Conservation (phyloP, 2,329 filamentous ascomycete genomes). For the Pseudogymnoascus sp. region DNA sequence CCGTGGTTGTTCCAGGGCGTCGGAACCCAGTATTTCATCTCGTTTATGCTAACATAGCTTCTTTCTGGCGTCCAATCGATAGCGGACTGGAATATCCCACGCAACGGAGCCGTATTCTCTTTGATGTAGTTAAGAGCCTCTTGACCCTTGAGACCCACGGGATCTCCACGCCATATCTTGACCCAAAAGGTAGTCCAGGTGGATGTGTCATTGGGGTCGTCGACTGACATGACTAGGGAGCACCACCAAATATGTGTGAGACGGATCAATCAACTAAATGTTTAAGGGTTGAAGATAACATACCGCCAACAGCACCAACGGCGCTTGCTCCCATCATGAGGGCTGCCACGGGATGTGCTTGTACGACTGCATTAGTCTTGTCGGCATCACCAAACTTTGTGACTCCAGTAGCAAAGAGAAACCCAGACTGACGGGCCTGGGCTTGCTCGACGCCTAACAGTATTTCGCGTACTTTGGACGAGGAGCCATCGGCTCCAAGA, state of each 20-base stretch:
- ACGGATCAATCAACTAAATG: neutral
- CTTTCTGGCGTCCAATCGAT: constrained; percentile 31
- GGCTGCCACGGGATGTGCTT: constrained; percentile 27
- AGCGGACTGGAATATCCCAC: constrained; percentile 28
- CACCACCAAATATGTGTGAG: neutral
- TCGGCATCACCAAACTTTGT: constrained; percentile 21
- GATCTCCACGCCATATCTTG: constrained; percentile 29
- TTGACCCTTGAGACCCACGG: constrained; percentile 26
- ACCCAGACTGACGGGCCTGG: constrained; percentile 20
- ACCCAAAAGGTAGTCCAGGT: constrained; percentile 31
- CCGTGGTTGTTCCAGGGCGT: constrained; percentile 21
- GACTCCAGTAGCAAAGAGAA: constrained; percentile 27
- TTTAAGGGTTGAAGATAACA: constrained; percentile 12
- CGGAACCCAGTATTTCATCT: constrained; percentile 32
- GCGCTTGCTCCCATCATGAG: constrained; percentile 26
- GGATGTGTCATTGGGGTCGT: constrained; percentile 21
- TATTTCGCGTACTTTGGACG: constrained; percentile 26
- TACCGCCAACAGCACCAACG: constrained; percentile 27
- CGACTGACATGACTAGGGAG: constrained; percentile 21
- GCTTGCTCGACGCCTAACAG: constrained; percentile 25
- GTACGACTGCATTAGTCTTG: constrained; percentile 23
- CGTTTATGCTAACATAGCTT: constrained; percentile 27
- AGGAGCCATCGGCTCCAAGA: constrained; percentile 29
- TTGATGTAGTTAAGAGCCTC: constrained; percentile 30
- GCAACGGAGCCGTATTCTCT: constrained; percentile 21